Base-by-base conservation (phyloP, 2,329 filamentous ascomycete genomes). In the Clonostachys chloroleuca region DNA sequence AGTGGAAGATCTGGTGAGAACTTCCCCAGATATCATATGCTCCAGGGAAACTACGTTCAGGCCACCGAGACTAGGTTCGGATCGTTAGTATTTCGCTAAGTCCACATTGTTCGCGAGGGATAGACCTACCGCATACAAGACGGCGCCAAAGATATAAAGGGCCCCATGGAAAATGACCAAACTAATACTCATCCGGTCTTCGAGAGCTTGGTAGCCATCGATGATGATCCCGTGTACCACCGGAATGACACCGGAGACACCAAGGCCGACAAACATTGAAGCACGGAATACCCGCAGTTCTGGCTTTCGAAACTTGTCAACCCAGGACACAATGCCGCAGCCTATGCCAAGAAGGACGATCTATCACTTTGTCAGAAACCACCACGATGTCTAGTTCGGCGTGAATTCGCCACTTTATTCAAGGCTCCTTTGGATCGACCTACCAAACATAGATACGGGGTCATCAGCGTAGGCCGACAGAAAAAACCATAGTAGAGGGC, bases 1-100 rank as follows among this genome's bases (percentile, higher is more conserved):
- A 73, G 70, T 99, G 94, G 65, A 99, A 99, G 53, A 99, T 87
- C 69, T 99, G 94, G 67, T 99, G 94, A 17, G 90, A 96, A 62
- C 85, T 91, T 36, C 94, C 92, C 80, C 88, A 88, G 45, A 96
- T 88, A 67, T 99, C 94, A 60, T 92, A 96, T 8, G 66, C 73
- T 2, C 90, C 89, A 0, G 92, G 94, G 41, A 72, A 79, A 59
- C 78, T 81, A 50, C 89, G 78, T 70, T 99, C 94, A 0, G 94
- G 94, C 67, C 92, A 84, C 36, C 94, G 84, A 46, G 80, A 75
- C 83, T 87, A 48, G 42, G 35, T 17, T n/a, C 13, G 20, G 9
- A 8, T 30, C 9, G 24, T 30, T 10, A 30, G 24, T 30, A 30
- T 30, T 30, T 43, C 18, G 49, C 17, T 9, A 39, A 57, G 16